Percentiles rank a stretch among this genome's conserved stretches.
Conservation (phyloP, 2,329 filamentous ascomycete species). For the Colletotrichum sp. region DNA sequence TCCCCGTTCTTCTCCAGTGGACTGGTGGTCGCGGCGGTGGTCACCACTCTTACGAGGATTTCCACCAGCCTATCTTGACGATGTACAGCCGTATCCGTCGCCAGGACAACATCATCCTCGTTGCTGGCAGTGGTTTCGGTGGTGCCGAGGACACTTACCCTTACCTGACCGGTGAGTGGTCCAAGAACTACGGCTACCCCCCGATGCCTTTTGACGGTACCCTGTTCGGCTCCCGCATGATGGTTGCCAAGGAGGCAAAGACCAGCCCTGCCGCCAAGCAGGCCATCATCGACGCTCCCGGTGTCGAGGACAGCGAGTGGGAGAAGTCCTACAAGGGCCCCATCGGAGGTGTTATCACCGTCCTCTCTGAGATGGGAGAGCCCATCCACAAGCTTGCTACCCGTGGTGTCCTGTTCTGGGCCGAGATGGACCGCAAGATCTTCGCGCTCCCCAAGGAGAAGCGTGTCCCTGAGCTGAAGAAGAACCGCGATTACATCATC, state of each 20-base stretch:
- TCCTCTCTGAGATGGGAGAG: slow-evolving; percentile 98
- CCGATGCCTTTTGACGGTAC: slow-evolving; percentile 95
- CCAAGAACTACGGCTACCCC: slow-evolving; percentile 84
- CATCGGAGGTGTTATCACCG: slow-evolving; percentile 93
- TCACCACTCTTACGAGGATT: slow-evolving; percentile 94
- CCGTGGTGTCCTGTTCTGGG: slow-evolving; percentile 94
- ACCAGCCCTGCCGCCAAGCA: slow-evolving; percentile 89
- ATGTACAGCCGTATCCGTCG: slow-evolving; percentile 91
- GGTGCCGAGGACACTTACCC: slow-evolving; percentile 90
- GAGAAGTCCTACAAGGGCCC: slow-evolving; percentile 92
- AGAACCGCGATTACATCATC: slow-evolving; percentile 89
- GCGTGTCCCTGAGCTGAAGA: slow-evolving; percentile 84
- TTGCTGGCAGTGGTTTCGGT: slow-evolving; percentile 92
- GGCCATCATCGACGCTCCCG: slow-evolving; percentile 85
- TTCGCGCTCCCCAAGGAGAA: slow-evolving; percentile 97
- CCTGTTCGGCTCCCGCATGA: slow-evolving; percentile 90
- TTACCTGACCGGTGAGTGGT: slow-evolving; percentile 89
- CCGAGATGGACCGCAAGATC: slow-evolving; percentile 98
- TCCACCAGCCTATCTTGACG: slow-evolving; percentile 88
- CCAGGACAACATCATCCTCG: slow-evolving; percentile 84
- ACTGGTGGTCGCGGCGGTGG: slow-evolving; percentile 93
- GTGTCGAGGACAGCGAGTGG: slow-evolving; percentile 84
- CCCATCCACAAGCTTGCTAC: slow-evolving; percentile 99
- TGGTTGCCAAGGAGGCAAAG: slow-evolving; percentile 92
- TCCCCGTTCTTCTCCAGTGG: slow-evolving; percentile 95